Base-by-base conservation (phyloP, 768 basidiomycete species). In the Kwoniella sp. region DNA sequence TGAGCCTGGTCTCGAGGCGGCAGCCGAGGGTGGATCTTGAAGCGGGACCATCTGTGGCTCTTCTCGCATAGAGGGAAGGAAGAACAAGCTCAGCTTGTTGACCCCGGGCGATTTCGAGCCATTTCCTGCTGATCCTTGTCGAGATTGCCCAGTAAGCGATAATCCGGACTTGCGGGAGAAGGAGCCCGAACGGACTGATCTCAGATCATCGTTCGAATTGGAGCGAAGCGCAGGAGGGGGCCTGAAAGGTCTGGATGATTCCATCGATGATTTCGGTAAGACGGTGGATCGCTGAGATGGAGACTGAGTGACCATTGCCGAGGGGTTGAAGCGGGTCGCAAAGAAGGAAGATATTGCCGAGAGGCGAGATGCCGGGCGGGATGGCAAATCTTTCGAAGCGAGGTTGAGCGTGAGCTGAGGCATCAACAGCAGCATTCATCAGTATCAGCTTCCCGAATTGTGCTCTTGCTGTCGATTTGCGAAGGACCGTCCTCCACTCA, bases 271-370 rank as follows among this genome's bases (percentile, higher is more conserved):
- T 34, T 55, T 37, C 15, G 34, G 34, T 37, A 37, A 37, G 34
- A 13, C 13, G 34, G 41, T 45, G 41, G 41, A 45, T 45, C 41
- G 41, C 17, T 61, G 29, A 26, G 8, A 37, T 2, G 25, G 29
- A 25, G 63, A 67, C 1, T 48, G 29, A 17, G 34, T 60, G 41
- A 60, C 17, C 13, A 51, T 34, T 41, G 69, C 31, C 22, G 62
- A 25, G 34, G 60, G 62, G 30, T 47, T 54, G 28, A 37, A 38
- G 4, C 50, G n/a, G 31, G 22, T 52, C 17, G 30, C 55, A 65
- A 72, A 72, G 51, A 72, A 72, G 5, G 67, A 56, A 3, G 71
- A 72, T 17, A 72, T 63, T 17, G 56, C 48, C 8, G 71, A 72
- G 12, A 72, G 62, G 26, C 61, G 31, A 2, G 71, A 72, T 1